Base-by-base conservation (phyloP, 768 basidiomycete genomes). In the Podaxis sp. region DNA sequence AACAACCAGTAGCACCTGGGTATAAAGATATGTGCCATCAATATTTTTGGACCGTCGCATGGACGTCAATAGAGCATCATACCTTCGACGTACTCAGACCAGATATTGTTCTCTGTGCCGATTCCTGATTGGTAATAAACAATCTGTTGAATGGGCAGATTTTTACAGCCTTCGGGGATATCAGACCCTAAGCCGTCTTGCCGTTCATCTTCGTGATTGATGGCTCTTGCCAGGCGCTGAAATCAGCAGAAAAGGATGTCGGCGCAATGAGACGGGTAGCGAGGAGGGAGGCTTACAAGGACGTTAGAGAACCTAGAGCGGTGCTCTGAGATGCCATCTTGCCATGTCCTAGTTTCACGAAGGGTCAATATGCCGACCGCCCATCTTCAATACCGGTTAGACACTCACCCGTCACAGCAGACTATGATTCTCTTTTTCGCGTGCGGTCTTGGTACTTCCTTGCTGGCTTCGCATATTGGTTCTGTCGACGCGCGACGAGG, bases 371-470 rank as follows among this genome's bases (percentile, higher is more conserved):
- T 10, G 16, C 16, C 16, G 44, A 44, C 14, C 18, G 35, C 23
- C 28, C 16, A 27, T 47, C 2, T 27, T 5, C 18, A 9, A 11
- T 36, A n/a, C 13, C 14, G 23, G 57, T 16, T 46, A 28, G 13
- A 38, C 46, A 70, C 82, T 65, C 61, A 86, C 89, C 89, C 89
- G 67, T 91, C 89, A 63, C 89, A 91, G 65, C 88, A 90, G 38
- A 91, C 77, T 28, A 89, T 77, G 51, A 91, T 82, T 56, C 89
- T 77, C 66, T 89, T 89, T 62, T 74, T 78, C 3, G 73, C 64
- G 56, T 65, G 64, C 9, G 63, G 38, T 56, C 52, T 50, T 53
- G 69, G 14, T 48, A 64, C 62, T 10, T 64, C 56, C 11, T 57
- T 55, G 50, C 61, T 67, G 42, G 61, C 27, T 7, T 66, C 62